Evolutionary conservation across 768 basidiomycete genomes (phyloP).

Genomic region (Pholiota molesta): DNA sequence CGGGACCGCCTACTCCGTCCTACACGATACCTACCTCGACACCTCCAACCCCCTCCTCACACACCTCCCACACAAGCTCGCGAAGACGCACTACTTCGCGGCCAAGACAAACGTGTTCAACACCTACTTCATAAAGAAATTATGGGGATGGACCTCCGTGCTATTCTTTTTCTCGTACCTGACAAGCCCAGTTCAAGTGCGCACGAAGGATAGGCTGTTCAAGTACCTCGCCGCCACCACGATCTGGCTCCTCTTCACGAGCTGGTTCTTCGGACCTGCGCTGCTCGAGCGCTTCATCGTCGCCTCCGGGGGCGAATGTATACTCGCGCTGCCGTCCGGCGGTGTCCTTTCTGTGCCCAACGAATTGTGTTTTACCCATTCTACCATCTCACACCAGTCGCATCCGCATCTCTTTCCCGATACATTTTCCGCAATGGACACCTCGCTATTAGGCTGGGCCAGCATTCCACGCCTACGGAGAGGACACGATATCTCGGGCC

Average conservation of each 20-base stretch:
- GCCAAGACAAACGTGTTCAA: slow-evolving; percentile 83
- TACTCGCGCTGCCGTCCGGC: slow-evolving; percentile 63
- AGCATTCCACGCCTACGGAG: slow-evolving; percentile 63
- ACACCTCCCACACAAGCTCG: slow-evolving; percentile 68
- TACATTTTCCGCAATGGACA: slow-evolving; percentile 22
- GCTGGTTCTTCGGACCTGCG: slow-evolving; percentile 89
- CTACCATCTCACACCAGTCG: slow-evolving; percentile 55
- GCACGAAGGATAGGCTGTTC: slow-evolving; percentile 43
- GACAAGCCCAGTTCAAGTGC: slow-evolving; percentile 52
- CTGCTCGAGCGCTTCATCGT: slow-evolving; percentile 68
- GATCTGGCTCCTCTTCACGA: slow-evolving; percentile 76
- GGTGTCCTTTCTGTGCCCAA: slow-evolving; percentile 54
- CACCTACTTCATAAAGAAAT: slow-evolving; percentile 83
- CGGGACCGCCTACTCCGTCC: slow-evolving; percentile 69
- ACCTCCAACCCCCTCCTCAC: slow-evolving; percentile 79
- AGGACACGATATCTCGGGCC: slow-evolving; percentile 94
- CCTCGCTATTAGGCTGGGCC: slow-evolving; percentile 41
- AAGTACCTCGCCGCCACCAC: slow-evolving; percentile 63
- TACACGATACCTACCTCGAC: slow-evolving; percentile 74
- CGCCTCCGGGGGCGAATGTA: slow-evolving; percentile 76
- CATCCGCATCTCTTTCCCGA: slow-evolving; percentile 64
- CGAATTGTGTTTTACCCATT: slow-evolving; percentile 56
- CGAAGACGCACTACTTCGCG: slow-evolving; percentile 72
- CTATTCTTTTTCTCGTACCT: slow-evolving; percentile 62
- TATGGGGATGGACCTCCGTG: slow-evolving; percentile 89